Evolutionary conservation across 148 eudicot species (phyloP), one percentile per base, ranked within the genome.

Genomic region (Cornus suecica): DNA sequence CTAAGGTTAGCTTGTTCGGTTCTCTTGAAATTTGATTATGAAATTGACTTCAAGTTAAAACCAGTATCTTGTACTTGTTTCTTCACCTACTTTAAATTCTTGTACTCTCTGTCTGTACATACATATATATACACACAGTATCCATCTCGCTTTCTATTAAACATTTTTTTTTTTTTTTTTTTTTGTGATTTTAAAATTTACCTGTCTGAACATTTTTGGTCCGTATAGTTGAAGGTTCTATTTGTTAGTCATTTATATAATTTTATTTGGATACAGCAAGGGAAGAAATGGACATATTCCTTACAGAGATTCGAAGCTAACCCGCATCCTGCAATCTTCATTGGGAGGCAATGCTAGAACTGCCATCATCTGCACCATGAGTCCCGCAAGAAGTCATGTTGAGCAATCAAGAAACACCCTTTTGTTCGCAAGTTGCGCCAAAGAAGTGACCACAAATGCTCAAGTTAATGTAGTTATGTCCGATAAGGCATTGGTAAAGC

Each of bases 331-430:
- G 79, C 98, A 96, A 78, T 87, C 98, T 23, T 96, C 99, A 29
- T 81, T 96, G 63, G 94, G 93, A 71, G 98, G 99, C 69, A 96
- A 93, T 89, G 97, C 94, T 70, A 93, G 91, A 83, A 93, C 98
- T 54, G 98, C 98, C 67, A 87, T 96, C 75, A 91, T 96, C 66
- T 96, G 99, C 82, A 96, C 98, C 27, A 85, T 96, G 97, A 93
- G 99, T 81, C 99, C 98, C 48, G 99, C 98, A 68, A 73, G 95
- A 77, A 90, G 81, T 77, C 97, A 90, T 74, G 93, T 88, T 61
- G 98, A 96, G 90, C 99, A 96, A 82, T 93, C 99, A 81, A 91
- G 98, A 78, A 96, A 96, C 78, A 96, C 99, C 24, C 97, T 96
- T 71, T 86, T 90, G 69, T 96, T 96, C 80, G 99, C 99, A 68